These are phyloP conservation scores for Oryza meyeriana DNA, from an alignment of 176 grass and related monocot species.

Conservation along the genomic window DNA sequence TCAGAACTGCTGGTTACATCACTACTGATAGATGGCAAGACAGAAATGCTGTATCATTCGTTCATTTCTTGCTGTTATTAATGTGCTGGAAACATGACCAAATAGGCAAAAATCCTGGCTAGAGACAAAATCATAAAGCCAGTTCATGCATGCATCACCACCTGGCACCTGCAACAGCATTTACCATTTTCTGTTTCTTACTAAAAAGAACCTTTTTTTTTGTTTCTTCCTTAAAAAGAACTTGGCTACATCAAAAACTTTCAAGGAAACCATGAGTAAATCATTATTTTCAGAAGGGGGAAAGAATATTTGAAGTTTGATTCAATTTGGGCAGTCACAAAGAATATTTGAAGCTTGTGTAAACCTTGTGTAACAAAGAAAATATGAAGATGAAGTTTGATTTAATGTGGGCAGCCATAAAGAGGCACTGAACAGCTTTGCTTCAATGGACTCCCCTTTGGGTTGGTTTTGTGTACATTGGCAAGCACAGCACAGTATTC, in stretches of 20 bases:
- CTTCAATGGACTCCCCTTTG: background rate
- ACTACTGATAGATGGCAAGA: background rate
- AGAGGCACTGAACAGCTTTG: background rate
- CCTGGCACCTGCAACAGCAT: background rate
- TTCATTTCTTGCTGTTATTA: background rate
- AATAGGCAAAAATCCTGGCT: background rate
- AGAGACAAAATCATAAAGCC: background rate
- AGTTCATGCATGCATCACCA: slow-evolving; percentile 6
- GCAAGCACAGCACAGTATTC: background rate
- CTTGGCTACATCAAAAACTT: too few species aligned
- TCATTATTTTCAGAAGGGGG: too few species aligned
- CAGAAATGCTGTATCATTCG: background rate
- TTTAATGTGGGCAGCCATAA: background rate
- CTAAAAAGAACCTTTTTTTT: too few species aligned
- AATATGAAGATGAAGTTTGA: background rate
- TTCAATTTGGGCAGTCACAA: too few species aligned
- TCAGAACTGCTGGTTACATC: background rate
- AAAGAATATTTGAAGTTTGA: too few species aligned
- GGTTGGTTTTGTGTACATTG: background rate
- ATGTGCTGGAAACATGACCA: background rate
- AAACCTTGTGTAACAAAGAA: background rate
- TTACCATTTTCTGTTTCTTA: background rate
- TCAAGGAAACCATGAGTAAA: too few species aligned
- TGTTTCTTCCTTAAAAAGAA: background rate
- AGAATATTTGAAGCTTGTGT: too few species aligned